Evolutionary conservation across 2,329 filamentous ascomycete genomes (phyloP).

Genomic region (Diaporthe sp.): DNA sequence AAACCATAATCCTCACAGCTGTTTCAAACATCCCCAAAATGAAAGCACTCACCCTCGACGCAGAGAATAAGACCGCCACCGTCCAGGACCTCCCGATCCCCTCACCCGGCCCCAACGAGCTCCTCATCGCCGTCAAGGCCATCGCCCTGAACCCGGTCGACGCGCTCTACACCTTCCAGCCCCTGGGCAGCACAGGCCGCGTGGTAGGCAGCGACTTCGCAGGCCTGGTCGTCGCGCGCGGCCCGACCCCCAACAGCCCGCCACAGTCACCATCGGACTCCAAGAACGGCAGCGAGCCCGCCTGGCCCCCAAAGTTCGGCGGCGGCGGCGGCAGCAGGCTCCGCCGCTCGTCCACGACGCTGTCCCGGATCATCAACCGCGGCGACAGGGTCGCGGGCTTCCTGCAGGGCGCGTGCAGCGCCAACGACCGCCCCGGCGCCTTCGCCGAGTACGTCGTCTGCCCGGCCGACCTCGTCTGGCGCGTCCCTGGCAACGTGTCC

Average conservation of each 20-base stretch:
- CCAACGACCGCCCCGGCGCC: slow-evolving; percentile 54
- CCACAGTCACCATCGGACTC: neutral
- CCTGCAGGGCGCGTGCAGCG: slow-evolving; percentile 53
- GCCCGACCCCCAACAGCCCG: neutral
- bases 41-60: slow-evolving; percentile 35
- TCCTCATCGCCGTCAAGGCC: slow-evolving; percentile 53
- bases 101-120: slow-evolving; percentile 46
- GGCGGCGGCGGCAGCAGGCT: slow-evolving; percentile 16
- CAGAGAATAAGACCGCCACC: slow-evolving; percentile 32
- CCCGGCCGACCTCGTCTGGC: slow-evolving; percentile 51
- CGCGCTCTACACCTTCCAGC: slow-evolving; percentile 47
- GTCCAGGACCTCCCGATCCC: slow-evolving; percentile 25
- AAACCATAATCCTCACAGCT: no score
- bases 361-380: slow-evolving; percentile 34
- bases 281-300: neutral
- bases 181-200: slow-evolving; percentile 46
- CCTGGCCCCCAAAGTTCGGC: neutral
- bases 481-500: slow-evolving; percentile 44
- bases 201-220: slow-evolving; percentile 54
- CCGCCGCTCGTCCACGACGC: slow-evolving; percentile 27
- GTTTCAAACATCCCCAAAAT: neutral
- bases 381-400: slow-evolving; percentile 53
- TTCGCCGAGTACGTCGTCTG: slow-evolving; percentile 54
- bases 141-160: slow-evolving; percentile 54
- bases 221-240: slow-evolving; percentile 43